These are phyloP conservation scores for Botrytis deweyae DNA, from an alignment of 2,329 filamentous ascomycete genomes.

Conservation along the genomic window DNA sequence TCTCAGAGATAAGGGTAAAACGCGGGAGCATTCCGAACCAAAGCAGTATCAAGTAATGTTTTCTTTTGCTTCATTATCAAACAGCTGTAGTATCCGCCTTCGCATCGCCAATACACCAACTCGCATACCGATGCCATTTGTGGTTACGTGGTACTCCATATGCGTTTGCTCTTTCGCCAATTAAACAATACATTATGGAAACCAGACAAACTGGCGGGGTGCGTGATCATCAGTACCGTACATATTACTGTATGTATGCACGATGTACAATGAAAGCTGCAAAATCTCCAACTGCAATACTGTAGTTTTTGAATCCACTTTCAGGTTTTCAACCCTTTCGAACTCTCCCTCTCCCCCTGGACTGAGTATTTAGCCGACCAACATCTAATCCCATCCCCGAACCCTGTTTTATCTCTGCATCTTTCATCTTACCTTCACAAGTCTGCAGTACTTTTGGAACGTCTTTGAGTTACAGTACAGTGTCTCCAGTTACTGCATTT, in stretches of 20 bases:
- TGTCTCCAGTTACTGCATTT: background rate
- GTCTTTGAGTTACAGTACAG: background rate
- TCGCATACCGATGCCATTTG: background rate
- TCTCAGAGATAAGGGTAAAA: background rate
- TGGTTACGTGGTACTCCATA: background rate
- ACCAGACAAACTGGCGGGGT: background rate
- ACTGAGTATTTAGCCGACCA: background rate
- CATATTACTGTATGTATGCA: background rate
- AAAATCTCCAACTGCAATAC: background rate
- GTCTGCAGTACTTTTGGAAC: conserved; percentile 5
- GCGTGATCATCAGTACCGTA: background rate
- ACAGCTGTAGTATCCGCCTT: background rate
- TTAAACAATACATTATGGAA: background rate
- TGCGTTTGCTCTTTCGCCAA: background rate
- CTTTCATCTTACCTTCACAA: background rate
- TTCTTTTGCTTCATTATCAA: background rate
- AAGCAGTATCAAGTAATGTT: background rate
- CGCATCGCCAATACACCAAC: background rate
- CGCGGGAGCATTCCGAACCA: background rate
- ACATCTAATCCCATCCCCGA: background rate
- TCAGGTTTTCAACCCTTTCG: background rate
- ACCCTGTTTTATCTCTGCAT: background rate
- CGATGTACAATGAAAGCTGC: no score
- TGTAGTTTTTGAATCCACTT: background rate
- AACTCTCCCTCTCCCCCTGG: background rate